Conservation (phyloP, 1,139 yeast genomes). For the Magnusiomyces tetraspermus region DNA sequence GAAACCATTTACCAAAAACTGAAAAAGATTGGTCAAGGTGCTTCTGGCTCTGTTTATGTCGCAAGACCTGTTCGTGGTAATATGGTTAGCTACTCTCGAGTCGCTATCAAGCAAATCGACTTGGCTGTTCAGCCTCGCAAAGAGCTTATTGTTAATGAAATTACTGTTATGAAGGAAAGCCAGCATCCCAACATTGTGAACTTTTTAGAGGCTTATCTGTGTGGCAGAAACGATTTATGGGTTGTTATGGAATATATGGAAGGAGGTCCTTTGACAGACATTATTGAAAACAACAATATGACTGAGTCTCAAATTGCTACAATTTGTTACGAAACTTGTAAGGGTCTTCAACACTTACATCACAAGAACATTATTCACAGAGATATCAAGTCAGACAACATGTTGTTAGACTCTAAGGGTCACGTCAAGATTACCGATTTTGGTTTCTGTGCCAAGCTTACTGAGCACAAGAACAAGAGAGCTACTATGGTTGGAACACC, state of each 20-base stretch:
- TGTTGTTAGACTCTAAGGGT: constrained; percentile 73
- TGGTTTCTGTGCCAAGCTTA: constrained; percentile 94
- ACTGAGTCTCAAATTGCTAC: constrained; percentile 89
- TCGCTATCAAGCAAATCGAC: constrained; percentile 92
- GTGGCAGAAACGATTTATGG: constrained; percentile 56
- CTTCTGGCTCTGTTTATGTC: constrained; percentile 88
- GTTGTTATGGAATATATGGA: constrained; percentile 96
- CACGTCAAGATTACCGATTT: constrained; percentile 94
- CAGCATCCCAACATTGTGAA: constrained; percentile 88
- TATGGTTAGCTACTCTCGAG: constrained; percentile 26
- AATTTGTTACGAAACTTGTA: constrained; percentile 82
- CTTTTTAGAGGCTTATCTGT: constrained; percentile 73
- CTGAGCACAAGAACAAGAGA: constrained; percentile 84
- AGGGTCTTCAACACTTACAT: constrained; percentile 87
- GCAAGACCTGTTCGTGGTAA: constrained; percentile 53
- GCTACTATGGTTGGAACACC: constrained; percentile 99
- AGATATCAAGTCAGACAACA: constrained; percentile 93
- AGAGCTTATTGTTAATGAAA: constrained; percentile 87
- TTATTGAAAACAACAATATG: constrained; percentile 60
- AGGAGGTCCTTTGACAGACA: constrained; percentile 81
- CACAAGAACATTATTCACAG: constrained; percentile 88
- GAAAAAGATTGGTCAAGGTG: constrained; percentile 99
- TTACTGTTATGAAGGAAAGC: constrained; percentile 86
- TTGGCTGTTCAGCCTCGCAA: constrained; percentile 89
- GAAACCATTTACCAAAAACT: constrained; percentile 74